Evolutionary conservation across 1,284 basidiomycete genomes (phyloP), one percentile per base, ranked within the genome.

Genomic region (Phaffia rhodozyma): DNA sequence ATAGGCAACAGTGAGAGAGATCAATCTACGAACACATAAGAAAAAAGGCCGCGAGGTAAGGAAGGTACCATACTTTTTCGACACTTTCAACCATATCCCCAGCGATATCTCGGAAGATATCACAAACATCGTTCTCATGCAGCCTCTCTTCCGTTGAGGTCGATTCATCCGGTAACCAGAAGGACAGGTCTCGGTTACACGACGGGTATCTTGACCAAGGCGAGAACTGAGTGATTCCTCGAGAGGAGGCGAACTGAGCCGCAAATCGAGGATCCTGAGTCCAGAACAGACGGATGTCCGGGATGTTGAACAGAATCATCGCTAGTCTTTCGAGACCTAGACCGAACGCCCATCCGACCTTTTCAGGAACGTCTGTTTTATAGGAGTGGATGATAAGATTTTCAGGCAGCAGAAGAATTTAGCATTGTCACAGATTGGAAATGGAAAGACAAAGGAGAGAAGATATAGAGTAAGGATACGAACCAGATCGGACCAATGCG

Each of bases 281-380:
- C 96, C 96, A 99, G 81, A 99, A 99, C 18, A 99, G 80, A n/a
- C 96, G 88, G 72, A 99, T 98, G 74, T 99, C 96, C 3, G 94
- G 96, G 63, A 98, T 96, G 21, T 86, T 87, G 77, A 88, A 98
- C 60, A 99, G 83, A 67, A 98, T 86, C 96, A 99, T 99, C 34
- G 94, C 92, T 69, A 98, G 96, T 29, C 96, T 84, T 74, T 99
- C 96, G 54, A 99, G 81, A 6, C 96, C 96, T 48, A 99, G 84
- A 20, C 96, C 96, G 71, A 97, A 98, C 0, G 96, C 96, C 96
- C 96, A 99, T 29, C 92, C 92, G 67, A 91, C 83, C 75, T 93
- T 93, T 71, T 88, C 77, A 0, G 82, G 78, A 3, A 91, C 83
- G 66, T 82, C 91, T 94, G 62, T 0, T 57, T 21, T 47, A 49